Conservation (phyloP, 192 early-diverging fungal genomes). For the Coemansia reversa region DNA sequence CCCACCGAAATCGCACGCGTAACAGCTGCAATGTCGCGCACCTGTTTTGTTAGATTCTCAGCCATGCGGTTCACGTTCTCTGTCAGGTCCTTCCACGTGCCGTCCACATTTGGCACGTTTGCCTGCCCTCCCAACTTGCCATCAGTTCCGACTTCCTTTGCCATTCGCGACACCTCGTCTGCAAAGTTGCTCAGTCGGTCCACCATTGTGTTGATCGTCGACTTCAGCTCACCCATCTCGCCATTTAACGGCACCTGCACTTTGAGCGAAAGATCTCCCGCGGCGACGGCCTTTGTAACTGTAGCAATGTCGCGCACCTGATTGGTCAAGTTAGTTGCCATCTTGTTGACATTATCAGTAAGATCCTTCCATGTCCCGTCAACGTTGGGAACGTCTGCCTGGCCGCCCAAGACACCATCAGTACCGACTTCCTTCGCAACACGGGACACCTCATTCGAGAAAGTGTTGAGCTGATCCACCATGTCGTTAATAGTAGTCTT, state of each 20-base stretch:
- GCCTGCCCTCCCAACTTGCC: conserved; percentile 72
- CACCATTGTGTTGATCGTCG: conserved; percentile 67
- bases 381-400: conserved; percentile 57
- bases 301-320: conserved; percentile 64
- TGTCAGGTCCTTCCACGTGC: conserved; percentile 72
- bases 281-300: conserved; percentile 61
- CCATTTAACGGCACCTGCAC: conserved; percentile 53
- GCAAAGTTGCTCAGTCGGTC: conserved; percentile 67
- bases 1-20: conserved; percentile 67
- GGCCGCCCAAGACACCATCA: conserved; percentile 56
- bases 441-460: conserved; percentile 63
- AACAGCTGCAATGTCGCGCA: conserved; percentile 66
- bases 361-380: conserved; percentile 66
- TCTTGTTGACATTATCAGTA: conserved; percentile 66
- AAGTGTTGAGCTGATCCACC: conserved; percentile 63
- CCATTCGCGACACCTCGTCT: conserved; percentile 66
- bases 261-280: conserved; percentile 59
- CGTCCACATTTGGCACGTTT: conserved; percentile 59
- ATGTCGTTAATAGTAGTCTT: conserved; percentile 65
- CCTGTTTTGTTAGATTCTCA: conserved; percentile 63
- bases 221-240: conserved; percentile 61
- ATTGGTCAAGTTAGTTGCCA: conserved; percentile 64
- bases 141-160: conserved; percentile 69
- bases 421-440: conserved; percentile 64
- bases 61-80: conserved; percentile 78